Evolutionary conservation across 1,139 yeast species (phyloP).

Genomic region (Suhomyces maxii): DNA sequence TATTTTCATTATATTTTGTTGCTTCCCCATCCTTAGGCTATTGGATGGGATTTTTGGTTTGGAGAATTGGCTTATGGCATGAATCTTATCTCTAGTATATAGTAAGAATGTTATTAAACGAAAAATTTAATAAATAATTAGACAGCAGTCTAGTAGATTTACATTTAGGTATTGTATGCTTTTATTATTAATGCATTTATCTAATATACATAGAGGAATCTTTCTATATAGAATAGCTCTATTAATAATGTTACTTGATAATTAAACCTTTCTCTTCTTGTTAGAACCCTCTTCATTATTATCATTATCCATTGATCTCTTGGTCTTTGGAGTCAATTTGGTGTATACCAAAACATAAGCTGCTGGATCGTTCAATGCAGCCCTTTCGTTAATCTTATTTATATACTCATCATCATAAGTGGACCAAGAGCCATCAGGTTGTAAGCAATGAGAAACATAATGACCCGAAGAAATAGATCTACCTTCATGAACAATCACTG

Average conservation of each 20-base stretch:
- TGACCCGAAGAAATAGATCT: conserved; percentile 92
- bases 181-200: conserved; percentile 3
- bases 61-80: background rate
- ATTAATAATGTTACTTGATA: background rate
- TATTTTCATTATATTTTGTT: background rate
- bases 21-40: background rate
- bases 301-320: conserved; percentile 6
- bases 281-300: conserved; percentile 6
- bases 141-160: background rate
- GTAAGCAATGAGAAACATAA: conserved; percentile 85
- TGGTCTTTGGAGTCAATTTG: conserved; percentile 56
- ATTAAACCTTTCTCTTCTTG: conserved; percentile 15
- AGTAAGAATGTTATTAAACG: background rate
- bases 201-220: conserved; percentile 6
- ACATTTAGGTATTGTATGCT: background rate
- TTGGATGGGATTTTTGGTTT: background rate
- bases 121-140: background rate
- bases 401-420: conserved; percentile 92
- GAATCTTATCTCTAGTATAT: background rate
- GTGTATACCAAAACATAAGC: conserved; percentile 90
- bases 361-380: conserved; percentile 77
- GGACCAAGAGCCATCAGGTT: conserved; percentile 90
- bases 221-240: background rate
- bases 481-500: conserved; percentile 93
- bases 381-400: conserved; percentile 67